Base-by-base conservation (phyloP, 1,284 basidiomycete species). In the Spongiforma sp. region DNA sequence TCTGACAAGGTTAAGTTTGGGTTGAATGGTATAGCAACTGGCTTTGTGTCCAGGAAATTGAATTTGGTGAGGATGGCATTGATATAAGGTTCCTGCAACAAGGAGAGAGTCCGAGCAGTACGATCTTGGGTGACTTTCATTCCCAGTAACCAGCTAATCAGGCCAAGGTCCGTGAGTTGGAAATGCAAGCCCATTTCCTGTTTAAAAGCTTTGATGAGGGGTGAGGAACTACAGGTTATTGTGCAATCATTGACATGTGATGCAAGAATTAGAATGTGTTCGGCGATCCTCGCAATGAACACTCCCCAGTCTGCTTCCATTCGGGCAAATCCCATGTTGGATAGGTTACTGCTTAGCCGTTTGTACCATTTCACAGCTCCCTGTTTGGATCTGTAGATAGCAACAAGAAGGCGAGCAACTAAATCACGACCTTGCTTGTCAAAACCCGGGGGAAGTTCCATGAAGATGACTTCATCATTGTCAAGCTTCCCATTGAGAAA, bases 301-400 rank as follows among this genome's bases (percentile, higher is more conserved):
- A 63, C 30, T n/a, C 43, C 54, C 54, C 36, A 52, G 6, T 60
- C 43, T 1, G 37, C 43, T 8, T 63, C 54, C 10, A 11, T 41
- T 1, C 17, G 4, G 0, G 24, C 36, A 15, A 63, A 30, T 2
- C 46, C 36, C 1, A 62, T 43, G 30, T 33, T 62, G 15, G 2
- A 4, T 26, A 17, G 56, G 54, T n/a, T 53, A 36, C 12, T 9
- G 36, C 9, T 17, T 17, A 37, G 36, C 36, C 17, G 9, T 17
- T 64, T 56, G 4, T 64, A 56, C 50, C 57, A 64, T 30, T 63
- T 65, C 5, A 63, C 9, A 11, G 34, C 12, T 1, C 37, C 57
- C 10, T 65, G 62, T 12, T 65, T 65, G n/a, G n/a, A n/a, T 37
- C 36, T 17, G 17, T 37, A 37, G 9, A 37, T 37, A 17, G 46